Evolutionary conservation across 495 filamentous ascomycete genomes (phyloP), one percentile per base, ranked within the genome.

Genomic region (Lasiosphaeriaceae sp.): DNA sequence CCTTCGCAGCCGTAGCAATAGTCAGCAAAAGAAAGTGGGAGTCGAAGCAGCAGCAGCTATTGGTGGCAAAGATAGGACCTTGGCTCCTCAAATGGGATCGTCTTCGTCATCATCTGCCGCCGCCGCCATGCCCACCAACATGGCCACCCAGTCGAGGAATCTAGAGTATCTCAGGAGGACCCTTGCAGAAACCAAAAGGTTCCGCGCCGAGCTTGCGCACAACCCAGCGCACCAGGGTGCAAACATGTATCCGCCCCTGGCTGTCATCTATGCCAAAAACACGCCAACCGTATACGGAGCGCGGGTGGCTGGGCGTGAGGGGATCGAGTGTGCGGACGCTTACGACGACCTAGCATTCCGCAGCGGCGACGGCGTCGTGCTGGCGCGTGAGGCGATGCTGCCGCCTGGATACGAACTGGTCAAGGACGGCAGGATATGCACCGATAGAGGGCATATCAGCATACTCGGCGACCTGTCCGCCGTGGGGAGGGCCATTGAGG

Each of bases 291-390:
- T 96, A 1, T 88, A 82, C 69, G 90, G 84, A 0, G 90, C 89
- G 1, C 81, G 83, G 12, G 90, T 97, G 11, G 63, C 78, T 5
- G 83, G 83, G 2, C 66, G 71, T 8, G 76, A 72, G n/a, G 73
- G 66, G 0, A 96, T 97, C 59, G 83, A 84, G 52, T 81, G 83
- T 37, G 71, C 82, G 1, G 90, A 95, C 71, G 86, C 86, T 2
- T 97, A 96, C 65, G 93, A 96, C 58, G 86, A 96, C 56, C 76
- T 96, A 2, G 83, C 89, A 0, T 97, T 97, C 71, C 88, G 86
- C 0, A 86, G 84, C 35, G 93, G 93, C 0, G 93, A 97, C 68
- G 93, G 93, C 0, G 93, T 97, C 0, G 90, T 91, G 65, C 77
- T 97, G 16, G 90, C 93, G 0, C 78, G 78, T 41, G 89, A 92